phyloP scores from a whole-genome alignment of 2,329 filamentous ascomycete species.

The Elsinoe arachidis region DNA sequence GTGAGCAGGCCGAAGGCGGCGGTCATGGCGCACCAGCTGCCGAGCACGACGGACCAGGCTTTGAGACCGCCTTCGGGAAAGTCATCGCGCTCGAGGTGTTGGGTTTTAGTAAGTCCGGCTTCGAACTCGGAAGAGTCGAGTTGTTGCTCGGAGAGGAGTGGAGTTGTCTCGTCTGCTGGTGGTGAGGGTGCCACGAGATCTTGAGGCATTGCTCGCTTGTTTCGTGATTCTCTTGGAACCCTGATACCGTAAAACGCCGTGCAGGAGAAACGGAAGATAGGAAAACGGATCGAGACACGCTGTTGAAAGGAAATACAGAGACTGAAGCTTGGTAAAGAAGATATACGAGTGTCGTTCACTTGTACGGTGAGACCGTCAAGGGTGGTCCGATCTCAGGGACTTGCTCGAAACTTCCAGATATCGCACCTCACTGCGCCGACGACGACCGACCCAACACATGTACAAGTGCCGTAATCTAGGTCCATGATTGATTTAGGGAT shows the following conservation, averaged over 20 bases:
- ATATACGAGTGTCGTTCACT: too few relatives aligned
- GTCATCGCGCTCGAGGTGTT: slow-evolving; percentile 18
- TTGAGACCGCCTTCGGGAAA: slow-evolving; percentile 76
- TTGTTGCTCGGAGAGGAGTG: neutral
- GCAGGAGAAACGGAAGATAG: neutral
- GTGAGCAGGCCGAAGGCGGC: slow-evolving; percentile 73
- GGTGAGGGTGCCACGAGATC: neutral
- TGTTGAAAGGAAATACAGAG: neutral
- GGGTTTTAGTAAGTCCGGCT: neutral
- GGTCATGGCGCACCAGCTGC: slow-evolving; percentile 71
- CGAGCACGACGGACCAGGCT: slow-evolving; percentile 79
- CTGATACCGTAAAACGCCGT: too few relatives aligned
- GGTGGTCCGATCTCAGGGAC: neutral
- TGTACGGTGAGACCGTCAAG: neutral
- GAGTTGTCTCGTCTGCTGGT: neutral
- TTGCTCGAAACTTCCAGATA: neutral
- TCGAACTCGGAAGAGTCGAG: neutral
- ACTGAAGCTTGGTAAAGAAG: too few relatives aligned
- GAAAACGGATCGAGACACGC: neutral
- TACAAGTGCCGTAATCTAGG: too few relatives aligned
- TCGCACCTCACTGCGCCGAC: too few relatives aligned
- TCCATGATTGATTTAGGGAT: too few relatives aligned
- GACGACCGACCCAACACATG: too few relatives aligned
- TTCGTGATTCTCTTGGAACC: neutral
- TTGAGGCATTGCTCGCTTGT: neutral